Evolutionary conservation across 1,139 yeast genomes (phyloP).

Genomic region (Kodamaea sp.): DNA sequence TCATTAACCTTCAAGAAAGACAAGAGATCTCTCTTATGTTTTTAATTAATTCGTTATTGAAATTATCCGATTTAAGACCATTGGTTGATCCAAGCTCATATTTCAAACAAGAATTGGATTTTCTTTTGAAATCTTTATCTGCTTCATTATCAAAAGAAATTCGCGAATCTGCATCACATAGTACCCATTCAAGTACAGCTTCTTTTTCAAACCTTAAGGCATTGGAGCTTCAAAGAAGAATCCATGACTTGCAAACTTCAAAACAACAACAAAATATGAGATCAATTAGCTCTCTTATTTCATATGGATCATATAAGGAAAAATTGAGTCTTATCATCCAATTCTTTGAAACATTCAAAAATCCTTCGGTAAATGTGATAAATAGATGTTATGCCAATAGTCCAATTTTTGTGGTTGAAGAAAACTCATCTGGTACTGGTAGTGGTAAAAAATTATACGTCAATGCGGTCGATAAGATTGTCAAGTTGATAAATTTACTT

Average conservation of each 20-base stretch:
- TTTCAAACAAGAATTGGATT: conserved; percentile 21
- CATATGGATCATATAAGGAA: conserved; percentile 34
- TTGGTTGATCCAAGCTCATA: conserved; percentile 17
- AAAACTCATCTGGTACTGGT: conserved; percentile 14
- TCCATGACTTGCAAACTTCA: conserved; percentile 7
- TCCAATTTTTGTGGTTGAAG: conserved; percentile 8
- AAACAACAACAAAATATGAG: conserved; percentile 12
- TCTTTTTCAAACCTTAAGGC: conserved; percentile 16
- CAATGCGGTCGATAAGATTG: conserved; percentile 16
- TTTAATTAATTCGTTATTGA: conserved; percentile 26
- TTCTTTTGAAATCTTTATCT: conserved; percentile 22
- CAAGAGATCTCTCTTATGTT: conserved; percentile 35
- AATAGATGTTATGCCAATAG: conserved; percentile 5
- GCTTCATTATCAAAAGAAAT: conserved; percentile 24
- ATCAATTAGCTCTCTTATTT: conserved; percentile 25
- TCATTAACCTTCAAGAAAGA: conserved; percentile 19
- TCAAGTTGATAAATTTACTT: conserved; percentile 17
- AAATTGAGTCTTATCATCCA: conserved; percentile 24
- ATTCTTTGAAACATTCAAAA: conserved; percentile 17
- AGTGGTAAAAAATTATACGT: conserved; percentile 20
- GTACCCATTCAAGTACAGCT: conserved; percentile 22
- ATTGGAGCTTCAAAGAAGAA: conserved; percentile 11
- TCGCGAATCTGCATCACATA: conserved; percentile 24
- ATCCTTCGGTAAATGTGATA: conserved; percentile 1
- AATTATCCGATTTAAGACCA: conserved; percentile 20